Evolutionary conservation across 2,329 filamentous ascomycete genomes (phyloP).

Genomic region (Cladophialophora yegresii): DNA sequence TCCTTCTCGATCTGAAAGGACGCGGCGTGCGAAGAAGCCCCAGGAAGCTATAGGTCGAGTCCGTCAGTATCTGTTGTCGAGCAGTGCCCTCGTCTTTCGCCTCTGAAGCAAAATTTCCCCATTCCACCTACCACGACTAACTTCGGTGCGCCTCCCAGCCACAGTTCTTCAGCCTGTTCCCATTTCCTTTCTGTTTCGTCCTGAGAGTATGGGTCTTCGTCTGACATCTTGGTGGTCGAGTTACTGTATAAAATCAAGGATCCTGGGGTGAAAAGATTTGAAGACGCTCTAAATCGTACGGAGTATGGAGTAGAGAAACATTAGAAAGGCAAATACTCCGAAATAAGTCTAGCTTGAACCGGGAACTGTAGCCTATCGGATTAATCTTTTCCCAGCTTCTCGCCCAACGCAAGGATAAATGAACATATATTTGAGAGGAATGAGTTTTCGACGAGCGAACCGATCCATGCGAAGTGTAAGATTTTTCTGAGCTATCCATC

Average conservation of each 20-base stretch:
- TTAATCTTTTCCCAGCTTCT: background rate
- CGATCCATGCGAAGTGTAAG: background rate
- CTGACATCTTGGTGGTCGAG: conserved; percentile 14
- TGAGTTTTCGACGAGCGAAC: background rate
- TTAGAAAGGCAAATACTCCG: background rate
- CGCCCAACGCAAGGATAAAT: too few species aligned
- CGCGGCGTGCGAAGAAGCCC: conserved; percentile 79
- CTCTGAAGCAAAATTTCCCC: conserved; percentile 4
- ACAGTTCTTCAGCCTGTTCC: conserved; percentile 28
- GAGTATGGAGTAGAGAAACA: too few species aligned
- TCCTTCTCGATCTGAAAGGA: conserved; percentile 94
- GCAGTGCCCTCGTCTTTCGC: background rate
- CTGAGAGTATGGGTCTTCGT: conserved; percentile 4
- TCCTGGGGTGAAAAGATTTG: background rate
- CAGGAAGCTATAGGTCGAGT: conserved; percentile 65
- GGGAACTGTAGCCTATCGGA: background rate
- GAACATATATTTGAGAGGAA: background rate
- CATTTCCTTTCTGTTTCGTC: conserved; percentile 20
- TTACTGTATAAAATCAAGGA: background rate
- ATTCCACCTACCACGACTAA: conserved; percentile 31
- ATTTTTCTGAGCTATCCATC: too few species aligned
- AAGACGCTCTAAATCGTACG: too few species aligned
- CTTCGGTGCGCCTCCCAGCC: conserved; percentile 32
- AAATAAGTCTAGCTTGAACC: background rate
- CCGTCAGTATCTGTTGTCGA: background rate